Evolutionary conservation across 495 filamentous ascomycete species (phyloP), one percentile per base, ranked within the genome.

Genomic region (Tuber magnatum): DNA sequence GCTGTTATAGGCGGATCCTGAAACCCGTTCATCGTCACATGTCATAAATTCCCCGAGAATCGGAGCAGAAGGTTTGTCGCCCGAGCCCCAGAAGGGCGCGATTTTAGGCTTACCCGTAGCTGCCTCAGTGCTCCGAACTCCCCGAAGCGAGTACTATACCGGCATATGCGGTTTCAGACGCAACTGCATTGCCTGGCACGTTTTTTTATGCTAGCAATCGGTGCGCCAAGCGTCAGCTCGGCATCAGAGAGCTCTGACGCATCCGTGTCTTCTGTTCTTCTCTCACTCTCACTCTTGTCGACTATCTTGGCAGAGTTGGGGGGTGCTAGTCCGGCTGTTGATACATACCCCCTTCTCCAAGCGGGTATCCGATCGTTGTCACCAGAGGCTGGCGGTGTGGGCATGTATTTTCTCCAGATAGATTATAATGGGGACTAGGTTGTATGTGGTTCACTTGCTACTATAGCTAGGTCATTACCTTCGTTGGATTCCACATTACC

Each of bases 101-200:
- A 65, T 65, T 65, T 61, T 35, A 32, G 56, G 56, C 56, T 35
- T 65, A 35, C 56, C 28, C 3, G 28, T 18, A 18, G 56, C 28
- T 14, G 56, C 56, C 28, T 18, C 56, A 35, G 28, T 65, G 56
- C 56, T 14, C 56, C 28, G 12, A 65, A 65, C 32, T 32, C 56
- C 16, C 56, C 28, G 56, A 65, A 14, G 32, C 56, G 56, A 65
- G 56, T n/a, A n/a, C n/a, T n/a, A n/a, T n/a, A n/a, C n/a, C n/a
- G n/a, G n/a, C 18, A 65, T 65, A 65, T 65, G 56, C 56, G 35
- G 56, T 65, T 65, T 65, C 56, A 65, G 56, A 65, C 56, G 28
- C 28, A 35, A 35, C 10, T 65, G 56, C 56, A 35, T 65, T 32
- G 56, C 28, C 56, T 18, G 56, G 56, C 56, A 65, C 56, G 56